phyloP scores from a whole-genome alignment of 176 grass and related monocot species.

The Pontederia crassipes region DNA sequence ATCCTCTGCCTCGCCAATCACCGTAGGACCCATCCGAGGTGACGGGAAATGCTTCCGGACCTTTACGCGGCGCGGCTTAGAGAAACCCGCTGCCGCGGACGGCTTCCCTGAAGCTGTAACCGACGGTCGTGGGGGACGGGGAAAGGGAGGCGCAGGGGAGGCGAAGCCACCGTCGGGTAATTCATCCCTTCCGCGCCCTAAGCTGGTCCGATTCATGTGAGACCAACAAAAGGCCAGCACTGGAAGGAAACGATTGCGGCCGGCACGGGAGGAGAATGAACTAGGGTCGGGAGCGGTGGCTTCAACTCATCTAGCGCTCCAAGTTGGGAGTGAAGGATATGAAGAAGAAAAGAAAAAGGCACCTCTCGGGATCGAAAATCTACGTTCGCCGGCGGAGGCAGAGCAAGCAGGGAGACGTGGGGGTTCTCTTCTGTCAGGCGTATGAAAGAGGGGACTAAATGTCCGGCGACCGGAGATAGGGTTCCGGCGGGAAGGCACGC shows the following conservation, averaged over 20 bases:
- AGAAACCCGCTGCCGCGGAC: background rate
- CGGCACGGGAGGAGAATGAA: background rate
- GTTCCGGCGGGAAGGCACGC: background rate
- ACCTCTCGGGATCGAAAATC: constrained; percentile 2
- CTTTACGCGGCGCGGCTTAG: constrained; percentile 10
- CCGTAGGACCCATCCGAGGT: background rate
- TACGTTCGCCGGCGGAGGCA: background rate
- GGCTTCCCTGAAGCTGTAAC: background rate
- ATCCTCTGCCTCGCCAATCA: background rate
- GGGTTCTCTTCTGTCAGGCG: no score
- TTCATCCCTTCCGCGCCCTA: constrained; percentile 1
- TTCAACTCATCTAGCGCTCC: background rate
- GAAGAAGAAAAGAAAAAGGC: no score
- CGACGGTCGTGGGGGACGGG: background rate
- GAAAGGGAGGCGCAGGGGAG: background rate
- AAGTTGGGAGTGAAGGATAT: background rate
- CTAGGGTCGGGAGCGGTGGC: background rate
- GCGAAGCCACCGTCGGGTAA: background rate
- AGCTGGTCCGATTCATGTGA: background rate
- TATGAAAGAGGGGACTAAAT: background rate
- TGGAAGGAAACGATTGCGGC: background rate
- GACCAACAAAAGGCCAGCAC: no score
- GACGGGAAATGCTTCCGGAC: constrained; percentile 6
- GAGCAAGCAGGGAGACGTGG: background rate
- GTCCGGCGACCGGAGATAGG: background rate